Base-by-base conservation (phyloP, 176 grass and related monocot species). In the Puya raimondii region DNA sequence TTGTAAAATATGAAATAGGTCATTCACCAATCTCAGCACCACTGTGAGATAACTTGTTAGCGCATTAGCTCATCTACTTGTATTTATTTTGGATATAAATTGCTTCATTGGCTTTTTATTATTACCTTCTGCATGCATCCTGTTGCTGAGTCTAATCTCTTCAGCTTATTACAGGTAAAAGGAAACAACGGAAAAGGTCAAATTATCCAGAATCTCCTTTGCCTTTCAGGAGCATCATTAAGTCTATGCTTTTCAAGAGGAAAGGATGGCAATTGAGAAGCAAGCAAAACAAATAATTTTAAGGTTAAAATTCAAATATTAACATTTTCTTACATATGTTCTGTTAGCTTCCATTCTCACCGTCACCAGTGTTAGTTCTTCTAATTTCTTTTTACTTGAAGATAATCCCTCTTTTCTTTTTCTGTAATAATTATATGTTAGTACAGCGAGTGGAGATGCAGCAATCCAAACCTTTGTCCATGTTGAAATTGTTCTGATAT, bases 151-250 rank as follows among this genome's bases (percentile, higher is more conserved):
- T 69, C 69, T 73, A 51, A 51, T 11, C n/a, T 25, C 72, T 78
- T 14, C 68, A 65, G 3, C 22, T 74, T 42, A 73, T 85, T 88
- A 59, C 81, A 96, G 92, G 77, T 67, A 88, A 84, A 47, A 66
- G 33, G 70, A 96, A 75, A 71, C 50, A 69, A 17, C 88, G 72
- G 80, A 29, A 52, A 69, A 57, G 56, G 47, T 63, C 12, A 12
- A 22, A 51, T 25, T 18, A 15, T 82, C 69, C 63, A 10, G 42
- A 75, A 69, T 81, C 81, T 88, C 65, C 74, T 52, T 20, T 82
- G 65, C 75, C 85, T 78, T 86, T 96, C 64, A 68, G 87, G 70
- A 80, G 83, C n/a, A 76, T 85, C 18, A 69, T 89, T 67, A 91
- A 84, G 73, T 79, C 80, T 65, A 71, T 83, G 67, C 49, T 68